Evolutionary conservation across 176 grass and related monocot genomes (phyloP).

Genomic region (Triticum timopheevii): DNA sequence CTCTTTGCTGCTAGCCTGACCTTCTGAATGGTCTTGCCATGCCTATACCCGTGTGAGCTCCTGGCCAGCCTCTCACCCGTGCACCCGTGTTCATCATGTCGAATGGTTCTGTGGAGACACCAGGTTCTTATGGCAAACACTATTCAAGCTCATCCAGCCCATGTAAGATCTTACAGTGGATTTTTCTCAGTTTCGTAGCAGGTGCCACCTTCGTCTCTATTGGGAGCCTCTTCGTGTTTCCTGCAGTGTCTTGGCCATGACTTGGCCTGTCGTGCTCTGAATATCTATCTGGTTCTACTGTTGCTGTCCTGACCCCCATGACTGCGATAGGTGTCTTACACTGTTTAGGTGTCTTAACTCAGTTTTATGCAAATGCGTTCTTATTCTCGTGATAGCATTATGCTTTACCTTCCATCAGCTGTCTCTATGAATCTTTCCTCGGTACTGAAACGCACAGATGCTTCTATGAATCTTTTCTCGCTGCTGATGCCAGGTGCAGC

Average conservation of each 20-base stretch:
- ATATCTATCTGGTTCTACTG: constrained; percentile 30
- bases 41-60: neutral
- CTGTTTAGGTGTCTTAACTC: constrained; percentile 19
- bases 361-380: constrained; percentile 1
- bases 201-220: neutral
- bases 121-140: neutral
- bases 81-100: constrained; percentile 22
- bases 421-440: neutral
- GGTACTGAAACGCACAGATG: neutral
- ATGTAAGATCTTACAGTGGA: constrained; percentile 16
- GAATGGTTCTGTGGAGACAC: neutral
- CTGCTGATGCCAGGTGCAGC: constrained; percentile 9
- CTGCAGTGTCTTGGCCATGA: constrained; percentile 16
- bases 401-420: neutral
- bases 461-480: neutral
- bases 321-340: neutral
- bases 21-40: constrained; percentile 8
- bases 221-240: constrained; percentile 18
- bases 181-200: neutral
- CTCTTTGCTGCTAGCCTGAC: constrained; percentile 9
- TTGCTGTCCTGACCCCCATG: constrained; percentile 35
- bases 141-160: constrained; percentile 13
- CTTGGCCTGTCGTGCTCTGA: constrained; percentile 15
- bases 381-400: constrained; percentile 8
- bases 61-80: constrained; percentile 15